A percentile compares a stretch with the other conserved stretches of the same genome.
Evolutionary conservation across 2,329 filamentous ascomycete genomes (phyloP).

Genomic region (Claviceps purpurea): DNA sequence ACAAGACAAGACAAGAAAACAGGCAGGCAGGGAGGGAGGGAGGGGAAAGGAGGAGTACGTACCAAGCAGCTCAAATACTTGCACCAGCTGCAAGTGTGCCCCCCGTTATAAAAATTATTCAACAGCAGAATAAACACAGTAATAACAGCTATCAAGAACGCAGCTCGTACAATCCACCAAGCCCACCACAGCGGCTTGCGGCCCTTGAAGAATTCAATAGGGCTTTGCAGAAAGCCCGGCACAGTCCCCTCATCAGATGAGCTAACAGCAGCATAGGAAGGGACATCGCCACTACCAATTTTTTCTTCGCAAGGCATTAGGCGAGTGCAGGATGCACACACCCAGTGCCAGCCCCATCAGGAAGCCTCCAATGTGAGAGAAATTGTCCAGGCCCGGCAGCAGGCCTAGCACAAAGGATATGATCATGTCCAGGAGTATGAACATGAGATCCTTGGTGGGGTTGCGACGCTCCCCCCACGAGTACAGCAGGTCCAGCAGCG

Average conservation of each 20-base stretch:
- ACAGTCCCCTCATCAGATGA: conserved; percentile 33
- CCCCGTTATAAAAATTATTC: conserved; percentile 79
- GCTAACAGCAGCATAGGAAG: conserved; percentile 58
- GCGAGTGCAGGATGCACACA: conserved; percentile 77
- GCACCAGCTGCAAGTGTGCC: conserved; percentile 75
- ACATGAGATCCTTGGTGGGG: conserved; percentile 74
- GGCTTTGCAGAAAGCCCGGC: conserved; percentile 45
- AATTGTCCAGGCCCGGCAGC: conserved; percentile 89
- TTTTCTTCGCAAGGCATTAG: conserved; percentile 64
- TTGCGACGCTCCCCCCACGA: conserved; percentile 70
- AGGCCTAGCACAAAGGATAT: conserved; percentile 89
- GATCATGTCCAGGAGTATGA: conserved; percentile 70
- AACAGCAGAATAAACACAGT: conserved; percentile 77
- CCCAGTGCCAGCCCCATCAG: conserved; percentile 82
- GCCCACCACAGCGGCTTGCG: conserved; percentile 92
- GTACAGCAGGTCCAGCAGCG: conserved; percentile 80
- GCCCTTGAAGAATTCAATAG: conserved; percentile 75
- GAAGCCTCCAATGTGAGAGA: conserved; percentile 93
- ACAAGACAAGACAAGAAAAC: too few species aligned
- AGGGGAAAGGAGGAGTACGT: conserved; percentile 23
- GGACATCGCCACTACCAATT: conserved; percentile 46
- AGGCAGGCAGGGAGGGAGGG: too few species aligned
- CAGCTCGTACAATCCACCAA: conserved; percentile 84
- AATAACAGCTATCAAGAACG: conserved; percentile 64
- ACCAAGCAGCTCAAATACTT: conserved; percentile 90